These are phyloP conservation scores for Aspergillus spinulosporus DNA, from an alignment of 2,329 filamentous ascomycete species.

Conservation along the genomic window DNA sequence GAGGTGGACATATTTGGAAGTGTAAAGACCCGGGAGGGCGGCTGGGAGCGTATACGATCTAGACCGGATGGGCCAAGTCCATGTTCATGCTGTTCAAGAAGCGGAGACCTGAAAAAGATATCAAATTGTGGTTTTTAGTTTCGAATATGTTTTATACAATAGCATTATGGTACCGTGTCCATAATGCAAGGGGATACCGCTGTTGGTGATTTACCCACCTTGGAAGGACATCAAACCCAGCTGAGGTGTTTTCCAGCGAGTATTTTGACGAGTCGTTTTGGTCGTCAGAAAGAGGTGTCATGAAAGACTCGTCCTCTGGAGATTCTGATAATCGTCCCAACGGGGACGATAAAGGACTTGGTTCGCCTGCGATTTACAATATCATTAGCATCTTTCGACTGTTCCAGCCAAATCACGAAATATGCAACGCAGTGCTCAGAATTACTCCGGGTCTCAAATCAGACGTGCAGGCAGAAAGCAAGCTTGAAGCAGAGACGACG, in stretches of 20 bases:
- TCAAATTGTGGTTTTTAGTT: conserved; percentile 19
- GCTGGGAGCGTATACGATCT: conserved; percentile 87
- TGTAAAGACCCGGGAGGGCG: conserved; percentile 64
- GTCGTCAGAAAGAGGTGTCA: conserved; percentile 52
- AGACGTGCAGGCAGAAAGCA: conserved; percentile 13
- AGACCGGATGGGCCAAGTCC: conserved; percentile 82
- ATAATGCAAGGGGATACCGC: conserved; percentile 23
- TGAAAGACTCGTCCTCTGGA: conserved; percentile 35
- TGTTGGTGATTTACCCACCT: conserved; percentile 58
- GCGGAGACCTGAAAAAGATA: conserved; percentile 63
- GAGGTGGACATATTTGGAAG: conserved; percentile 63
- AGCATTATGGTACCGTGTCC: conserved; percentile 4
- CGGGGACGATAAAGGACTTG: conserved; percentile 43
- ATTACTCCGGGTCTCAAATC: conserved; percentile 13
- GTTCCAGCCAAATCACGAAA: conserved; percentile 8
- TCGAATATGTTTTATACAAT: conserved; percentile 11
- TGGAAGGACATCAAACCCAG: conserved; percentile 69
- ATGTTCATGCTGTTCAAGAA: conserved; percentile 88
- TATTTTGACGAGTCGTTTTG: conserved; percentile 66
- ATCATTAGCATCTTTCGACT: conserved; percentile 17
- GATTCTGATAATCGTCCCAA: conserved; percentile 39
- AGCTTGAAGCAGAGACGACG: conserved; percentile 1
- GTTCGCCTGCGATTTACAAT: conserved; percentile 33
- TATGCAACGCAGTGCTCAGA: conserved; percentile 16
- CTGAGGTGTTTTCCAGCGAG: conserved; percentile 71